A percentile compares a stretch with the other conserved stretches of the same genome.
These are phyloP conservation scores for Acanthamoeba lenticulata DNA, from an alignment of 208 protist species.

Conservation along the genomic window DNA sequence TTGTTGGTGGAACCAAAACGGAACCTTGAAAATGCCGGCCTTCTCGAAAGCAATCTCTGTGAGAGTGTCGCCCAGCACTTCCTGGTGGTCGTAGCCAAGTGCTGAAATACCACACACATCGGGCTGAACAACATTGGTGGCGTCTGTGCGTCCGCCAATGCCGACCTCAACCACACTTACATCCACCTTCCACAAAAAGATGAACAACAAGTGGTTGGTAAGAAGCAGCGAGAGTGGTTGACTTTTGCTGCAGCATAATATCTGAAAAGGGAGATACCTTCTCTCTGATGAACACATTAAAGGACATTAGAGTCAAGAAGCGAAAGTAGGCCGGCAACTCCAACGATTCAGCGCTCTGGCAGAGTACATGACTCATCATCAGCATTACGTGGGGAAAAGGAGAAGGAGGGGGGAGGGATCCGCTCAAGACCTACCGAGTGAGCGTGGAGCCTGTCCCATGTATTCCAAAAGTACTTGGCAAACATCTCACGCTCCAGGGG, in stretches of 20 bases:
- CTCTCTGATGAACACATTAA: constrained; percentile 74
- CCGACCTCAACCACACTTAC: constrained; percentile 94
- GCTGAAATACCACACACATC: constrained; percentile 92
- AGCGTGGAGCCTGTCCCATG: constrained; percentile 33
- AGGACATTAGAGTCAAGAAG: constrained; percentile 79
- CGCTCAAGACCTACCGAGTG: not conserved
- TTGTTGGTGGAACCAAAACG: not conserved
- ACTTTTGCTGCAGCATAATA: not conserved
- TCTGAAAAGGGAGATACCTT: constrained; percentile 18
- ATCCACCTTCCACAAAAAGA: constrained; percentile 82
- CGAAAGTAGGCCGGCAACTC: constrained; percentile 82
- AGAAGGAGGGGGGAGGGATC: too few species aligned
- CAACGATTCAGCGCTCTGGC: not conserved
- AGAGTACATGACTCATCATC: too few species aligned
- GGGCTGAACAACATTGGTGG: constrained; percentile 92
- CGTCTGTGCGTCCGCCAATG: constrained; percentile 93
- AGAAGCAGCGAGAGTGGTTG: not conserved
- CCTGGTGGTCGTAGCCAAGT: constrained; percentile 94
- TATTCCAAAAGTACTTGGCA: constrained; percentile 57
- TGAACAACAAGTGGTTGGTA: not conserved
- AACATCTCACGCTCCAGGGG: constrained; percentile 67
- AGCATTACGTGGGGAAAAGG: too few species aligned
- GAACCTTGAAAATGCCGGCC: constrained; percentile 93
- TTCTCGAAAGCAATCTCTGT: constrained; percentile 94
- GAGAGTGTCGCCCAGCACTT: constrained; percentile 94